Conservation (phyloP, 2,329 filamentous ascomycete species). For the Neophaeococcomyces aloes region DNA sequence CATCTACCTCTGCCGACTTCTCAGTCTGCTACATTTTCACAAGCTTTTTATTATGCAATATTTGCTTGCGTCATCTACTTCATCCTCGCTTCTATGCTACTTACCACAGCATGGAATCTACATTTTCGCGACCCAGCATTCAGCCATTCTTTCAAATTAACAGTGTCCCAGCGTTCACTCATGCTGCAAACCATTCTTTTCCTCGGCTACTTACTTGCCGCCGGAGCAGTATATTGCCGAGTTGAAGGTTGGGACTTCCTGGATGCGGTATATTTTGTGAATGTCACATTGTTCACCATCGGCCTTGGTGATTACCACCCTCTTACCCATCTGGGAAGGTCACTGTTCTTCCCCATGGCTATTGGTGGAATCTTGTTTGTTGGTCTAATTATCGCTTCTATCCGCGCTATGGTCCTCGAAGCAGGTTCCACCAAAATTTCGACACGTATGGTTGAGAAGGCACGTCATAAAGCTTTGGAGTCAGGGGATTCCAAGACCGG, state of each 20-base stretch:
- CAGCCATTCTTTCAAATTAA: slow-evolving; percentile 46
- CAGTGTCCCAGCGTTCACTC: slow-evolving; percentile 42
- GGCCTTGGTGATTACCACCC: slow-evolving; percentile 28
- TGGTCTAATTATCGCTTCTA: slow-evolving; percentile 28
- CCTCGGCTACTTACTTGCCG: slow-evolving; percentile 28
- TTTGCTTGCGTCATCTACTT: slow-evolving; percentile 47
- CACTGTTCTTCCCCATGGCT: slow-evolving; percentile 28
- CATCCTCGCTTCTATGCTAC: slow-evolving; percentile 42
- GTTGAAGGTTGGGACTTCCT: slow-evolving; percentile 29
- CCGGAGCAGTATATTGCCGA: slow-evolving; percentile 26
- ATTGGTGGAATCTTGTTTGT: slow-evolving; percentile 29
- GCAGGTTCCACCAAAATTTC: slow-evolving; percentile 25
- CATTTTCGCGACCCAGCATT: slow-evolving; percentile 33
- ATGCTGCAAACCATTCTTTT: slow-evolving; percentile 33
- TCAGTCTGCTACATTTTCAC: slow-evolving; percentile 24
- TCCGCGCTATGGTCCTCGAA: slow-evolving; percentile 27
- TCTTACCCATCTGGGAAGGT: slow-evolving; percentile 26
- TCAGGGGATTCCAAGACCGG: no score
- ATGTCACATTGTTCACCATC: slow-evolving; percentile 29
- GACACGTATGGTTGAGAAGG: no score
- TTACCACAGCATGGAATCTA: slow-evolving; percentile 42
- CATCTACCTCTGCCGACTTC: slow-evolving; percentile 5
- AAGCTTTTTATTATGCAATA: slow-evolving; percentile 49
- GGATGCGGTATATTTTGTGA: slow-evolving; percentile 28
- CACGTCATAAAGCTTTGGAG: no score